Conservation (phyloP, 441 rosid species). For the Jatropha podagrica region DNA sequence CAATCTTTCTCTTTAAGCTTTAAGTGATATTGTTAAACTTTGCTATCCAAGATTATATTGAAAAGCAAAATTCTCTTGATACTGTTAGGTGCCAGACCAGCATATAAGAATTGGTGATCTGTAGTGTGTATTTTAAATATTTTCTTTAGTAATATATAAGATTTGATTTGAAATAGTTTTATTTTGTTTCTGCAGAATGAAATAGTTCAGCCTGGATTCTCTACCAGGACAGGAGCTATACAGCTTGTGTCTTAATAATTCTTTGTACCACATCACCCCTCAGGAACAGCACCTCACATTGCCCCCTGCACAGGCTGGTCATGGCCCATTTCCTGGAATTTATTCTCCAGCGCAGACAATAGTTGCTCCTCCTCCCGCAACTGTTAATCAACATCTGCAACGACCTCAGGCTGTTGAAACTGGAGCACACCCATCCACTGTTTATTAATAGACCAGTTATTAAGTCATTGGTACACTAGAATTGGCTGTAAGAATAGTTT, state of each 20-base stretch:
- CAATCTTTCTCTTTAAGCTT: background rate
- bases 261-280: slow-evolving; percentile 56
- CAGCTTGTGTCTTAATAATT: slow-evolving; percentile 52
- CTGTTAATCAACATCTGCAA: slow-evolving; percentile 53
- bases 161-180: background rate
- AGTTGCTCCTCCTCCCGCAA: slow-evolving; percentile 37
- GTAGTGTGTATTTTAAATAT: no score
- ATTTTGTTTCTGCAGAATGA: slow-evolving; percentile 51
- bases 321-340: slow-evolving; percentile 52
- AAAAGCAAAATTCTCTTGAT: background rate
- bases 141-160: no score
- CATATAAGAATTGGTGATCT: background rate
- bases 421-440: slow-evolving; percentile 47
- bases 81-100: background rate
- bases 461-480: slow-evolving; percentile 38
- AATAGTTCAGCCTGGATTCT: slow-evolving; percentile 55
- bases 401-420: slow-evolving; percentile 59
- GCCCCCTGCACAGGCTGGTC: slow-evolving; percentile 68
- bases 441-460: slow-evolving; percentile 60
- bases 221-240: slow-evolving; percentile 65
- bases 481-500: background rate
- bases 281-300: slow-evolving; percentile 75
- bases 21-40: background rate
- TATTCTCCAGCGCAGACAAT: slow-evolving; percentile 64
- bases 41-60: background rate